Base-by-base conservation (phyloP, 169 alveolate genomes). In the Plasmodium adleri region DNA sequence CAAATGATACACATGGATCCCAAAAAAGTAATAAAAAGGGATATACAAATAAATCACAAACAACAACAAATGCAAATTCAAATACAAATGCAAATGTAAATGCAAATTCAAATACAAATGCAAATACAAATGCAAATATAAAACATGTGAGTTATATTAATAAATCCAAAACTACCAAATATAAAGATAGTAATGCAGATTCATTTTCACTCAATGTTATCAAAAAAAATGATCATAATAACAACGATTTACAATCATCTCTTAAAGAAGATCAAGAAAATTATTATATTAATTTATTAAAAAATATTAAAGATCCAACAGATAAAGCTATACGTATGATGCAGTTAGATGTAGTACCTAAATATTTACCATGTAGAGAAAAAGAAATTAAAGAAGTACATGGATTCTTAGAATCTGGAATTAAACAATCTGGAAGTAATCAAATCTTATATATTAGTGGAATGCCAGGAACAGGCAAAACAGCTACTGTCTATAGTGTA, bases 381-480 rank as follows among this genome's bases (percentile, higher is more conserved):
- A 89, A 87, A n/a, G 96, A 94, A 75, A 94, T 94, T 32, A 88
- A 87, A 43, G 88, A 75, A 52, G 93, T 94, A 12, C 75, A 88
- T 28, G 93, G 93, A 0, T 94, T 94, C 50, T 85, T 94, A 39
- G 96, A 94, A 66, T 90, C 94, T 0, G 94, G 94, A 1, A 94
- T 94, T 26, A 74, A 90, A n/a, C 96, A 94, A 72, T 93, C 94
- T 22, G 96, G 96, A n/a, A 94, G 95, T 26, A 94, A 94, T 17
- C 96, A 94, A 66, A 76, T 94, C 6, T 63, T 94, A 26, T 94
- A 93, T 90, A 92, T 95, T 2, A 91, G 96, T 72, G 97, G 97
- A 9, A 94, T 95, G 74, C 97, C 97, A 13, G 97, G 97, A 10
- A 95, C 97, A 5, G 97, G 97, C 0, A 95, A 95, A 83, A 94